Conservation (phyloP, 345 rosid species). For the Citrus inodora region DNA sequence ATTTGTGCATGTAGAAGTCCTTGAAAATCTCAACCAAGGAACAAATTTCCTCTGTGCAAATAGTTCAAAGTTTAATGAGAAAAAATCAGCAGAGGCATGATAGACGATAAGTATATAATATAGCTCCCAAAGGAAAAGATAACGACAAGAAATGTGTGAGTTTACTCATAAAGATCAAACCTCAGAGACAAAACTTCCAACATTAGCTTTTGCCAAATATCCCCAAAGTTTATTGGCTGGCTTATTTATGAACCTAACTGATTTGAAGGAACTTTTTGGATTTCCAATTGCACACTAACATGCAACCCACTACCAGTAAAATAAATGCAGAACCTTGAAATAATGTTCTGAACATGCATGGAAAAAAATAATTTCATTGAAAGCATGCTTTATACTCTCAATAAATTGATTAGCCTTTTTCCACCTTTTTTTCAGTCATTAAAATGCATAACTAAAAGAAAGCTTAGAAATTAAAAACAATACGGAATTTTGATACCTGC, state of each 20-base stretch:
- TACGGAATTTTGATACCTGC: conserved; percentile 41
- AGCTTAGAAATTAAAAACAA: background rate
- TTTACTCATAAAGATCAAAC: background rate
- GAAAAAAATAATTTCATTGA: background rate
- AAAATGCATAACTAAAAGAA: background rate
- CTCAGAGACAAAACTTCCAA: background rate
- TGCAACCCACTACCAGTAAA: background rate
- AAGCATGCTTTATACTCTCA: background rate
- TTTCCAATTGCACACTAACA: background rate
- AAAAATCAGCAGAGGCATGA: background rate
- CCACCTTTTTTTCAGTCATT: background rate
- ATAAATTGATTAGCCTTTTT: background rate
- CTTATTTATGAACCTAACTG: background rate
- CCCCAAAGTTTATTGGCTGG: background rate
- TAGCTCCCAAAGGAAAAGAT: background rate
- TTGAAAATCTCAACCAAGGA: background rate
- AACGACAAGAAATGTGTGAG: background rate
- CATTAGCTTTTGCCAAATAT: background rate
- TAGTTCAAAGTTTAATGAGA: background rate
- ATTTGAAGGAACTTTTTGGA: background rate
- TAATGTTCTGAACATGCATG: background rate
- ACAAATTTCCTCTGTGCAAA: background rate
- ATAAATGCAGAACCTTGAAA: background rate
- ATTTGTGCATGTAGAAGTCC: background rate
- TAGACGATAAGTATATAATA: background rate